Percentiles rank a stretch among this genome's conserved stretches.
Conservation (phyloP, 129 eudicot genomes). For the Flaveria ramosissima region DNA sequence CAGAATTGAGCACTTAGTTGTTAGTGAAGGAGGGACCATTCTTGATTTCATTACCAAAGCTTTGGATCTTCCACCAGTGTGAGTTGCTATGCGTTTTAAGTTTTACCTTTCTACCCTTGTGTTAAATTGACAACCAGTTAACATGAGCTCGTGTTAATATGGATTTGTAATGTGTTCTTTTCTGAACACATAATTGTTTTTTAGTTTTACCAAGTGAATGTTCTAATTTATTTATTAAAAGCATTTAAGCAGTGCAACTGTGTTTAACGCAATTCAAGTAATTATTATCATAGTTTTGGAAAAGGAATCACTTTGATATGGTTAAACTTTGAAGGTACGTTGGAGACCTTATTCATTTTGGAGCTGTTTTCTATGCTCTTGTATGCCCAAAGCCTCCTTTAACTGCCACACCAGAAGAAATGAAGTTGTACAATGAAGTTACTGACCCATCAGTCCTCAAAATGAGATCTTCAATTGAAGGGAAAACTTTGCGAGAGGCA, state of each 20-base stretch:
- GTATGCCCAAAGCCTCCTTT: slow-evolving; percentile 90
- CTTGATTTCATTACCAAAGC: slow-evolving; percentile 60
- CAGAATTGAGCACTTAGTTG: slow-evolving; percentile 83
- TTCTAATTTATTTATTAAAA: neutral
- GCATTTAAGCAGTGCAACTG: neutral
- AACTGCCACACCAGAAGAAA: slow-evolving; percentile 78
- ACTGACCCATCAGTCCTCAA: slow-evolving; percentile 65
- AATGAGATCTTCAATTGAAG: slow-evolving; percentile 75
- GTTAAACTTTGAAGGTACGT: slow-evolving; percentile 65
- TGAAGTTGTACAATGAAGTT: slow-evolving; percentile 53
- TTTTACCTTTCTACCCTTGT: neutral
- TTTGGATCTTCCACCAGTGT: slow-evolving; percentile 82
- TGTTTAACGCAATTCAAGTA: neutral
- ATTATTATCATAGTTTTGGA: neutral
- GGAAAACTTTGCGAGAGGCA: slow-evolving; percentile 87
- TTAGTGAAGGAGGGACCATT: slow-evolving; percentile 71
- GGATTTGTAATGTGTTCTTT: no score
- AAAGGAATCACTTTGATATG: slow-evolving; percentile 10
- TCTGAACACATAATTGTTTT: no score
- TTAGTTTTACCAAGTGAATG: neutral
- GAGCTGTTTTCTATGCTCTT: slow-evolving; percentile 90
- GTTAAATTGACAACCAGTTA: neutral
- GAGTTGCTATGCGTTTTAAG: slow-evolving; percentile 37
- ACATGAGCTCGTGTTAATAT: neutral
- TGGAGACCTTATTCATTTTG: slow-evolving; percentile 93